These are phyloP conservation scores for Elongisporangium undulatum DNA, from an alignment of 352 stramenopile genomes.

Conservation along the genomic window DNA sequence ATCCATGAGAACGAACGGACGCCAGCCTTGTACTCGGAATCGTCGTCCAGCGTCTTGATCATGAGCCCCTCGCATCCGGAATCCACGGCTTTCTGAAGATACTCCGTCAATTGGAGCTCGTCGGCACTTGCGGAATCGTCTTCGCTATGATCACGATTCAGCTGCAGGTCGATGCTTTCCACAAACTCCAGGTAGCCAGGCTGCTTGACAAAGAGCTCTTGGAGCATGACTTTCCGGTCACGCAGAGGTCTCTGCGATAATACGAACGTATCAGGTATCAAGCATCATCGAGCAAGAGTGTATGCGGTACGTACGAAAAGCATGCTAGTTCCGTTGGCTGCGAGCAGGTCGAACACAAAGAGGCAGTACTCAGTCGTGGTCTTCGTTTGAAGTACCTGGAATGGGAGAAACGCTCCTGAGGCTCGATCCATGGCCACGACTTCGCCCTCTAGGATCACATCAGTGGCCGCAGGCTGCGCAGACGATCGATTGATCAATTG, in stretches of 20 bases:
- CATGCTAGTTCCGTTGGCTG: constrained; percentile 40
- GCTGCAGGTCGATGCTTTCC: constrained; percentile 36
- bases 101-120: constrained; percentile 17
- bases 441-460: constrained; percentile 71
- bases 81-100: constrained; percentile 43
- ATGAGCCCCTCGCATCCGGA: constrained; percentile 79
- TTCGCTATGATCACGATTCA: constrained; percentile 6
- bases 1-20: constrained; percentile 78
- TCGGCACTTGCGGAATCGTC: constrained; percentile 4
- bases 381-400: constrained; percentile 80
- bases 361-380: constrained; percentile 67
- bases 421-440: constrained; percentile 63
- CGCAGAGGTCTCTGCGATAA: constrained; percentile 27
- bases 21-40: constrained; percentile 60
- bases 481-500: neutral
- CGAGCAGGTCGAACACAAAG: constrained; percentile 75
- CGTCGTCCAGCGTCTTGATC: constrained; percentile 57
- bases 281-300: neutral
- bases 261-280: neutral
- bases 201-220: constrained; percentile 22
- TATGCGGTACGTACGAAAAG: constrained; percentile 23
- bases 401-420: constrained; percentile 48
- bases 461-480: constrained; percentile 17
- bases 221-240: constrained; percentile 38
- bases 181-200: constrained; percentile 62